A percentile compares a stretch with the other conserved stretches of the same genome.
phyloP scores from a whole-genome alignment of 345 rosid species.

The Theobroma cacao region DNA sequence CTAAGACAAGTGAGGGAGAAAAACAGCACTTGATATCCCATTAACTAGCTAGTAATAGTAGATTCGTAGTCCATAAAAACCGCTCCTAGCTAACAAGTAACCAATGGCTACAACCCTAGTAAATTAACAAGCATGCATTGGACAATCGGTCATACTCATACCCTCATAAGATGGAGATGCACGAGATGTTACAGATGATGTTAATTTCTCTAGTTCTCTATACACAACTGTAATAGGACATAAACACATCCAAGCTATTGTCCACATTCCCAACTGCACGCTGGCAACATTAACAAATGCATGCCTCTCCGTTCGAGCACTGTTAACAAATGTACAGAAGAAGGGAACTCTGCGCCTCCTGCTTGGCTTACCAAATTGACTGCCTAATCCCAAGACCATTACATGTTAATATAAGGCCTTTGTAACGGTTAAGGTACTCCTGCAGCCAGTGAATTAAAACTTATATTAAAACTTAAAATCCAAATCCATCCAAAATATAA shows the following conservation, averaged over 20 bases:
- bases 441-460: slow-evolving; percentile 33
- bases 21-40: neutral
- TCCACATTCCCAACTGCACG: neutral
- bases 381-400: slow-evolving; percentile 87
- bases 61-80: neutral
- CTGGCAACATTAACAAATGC: neutral
- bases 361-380: slow-evolving; percentile 53
- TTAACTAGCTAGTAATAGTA: neutral
- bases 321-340: neutral
- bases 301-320: neutral
- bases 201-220: neutral
- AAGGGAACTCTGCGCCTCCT: neutral
- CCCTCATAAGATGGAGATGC: neutral
- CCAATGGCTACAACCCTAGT: neutral
- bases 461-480: neutral
- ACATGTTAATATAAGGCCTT: slow-evolving; percentile 91
- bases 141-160: neutral
- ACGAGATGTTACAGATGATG: slow-evolving; percentile 5
- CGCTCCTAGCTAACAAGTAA: neutral
- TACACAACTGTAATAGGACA: neutral
- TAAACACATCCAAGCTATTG: slow-evolving; percentile 6
- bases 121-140: neutral
- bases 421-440: slow-evolving; percentile 81
- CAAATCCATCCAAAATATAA: neutral
- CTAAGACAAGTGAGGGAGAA: neutral